These are phyloP conservation scores for Phytophthora parvispora DNA, from an alignment of 352 stramenopile species.

Conservation along the genomic window DNA sequence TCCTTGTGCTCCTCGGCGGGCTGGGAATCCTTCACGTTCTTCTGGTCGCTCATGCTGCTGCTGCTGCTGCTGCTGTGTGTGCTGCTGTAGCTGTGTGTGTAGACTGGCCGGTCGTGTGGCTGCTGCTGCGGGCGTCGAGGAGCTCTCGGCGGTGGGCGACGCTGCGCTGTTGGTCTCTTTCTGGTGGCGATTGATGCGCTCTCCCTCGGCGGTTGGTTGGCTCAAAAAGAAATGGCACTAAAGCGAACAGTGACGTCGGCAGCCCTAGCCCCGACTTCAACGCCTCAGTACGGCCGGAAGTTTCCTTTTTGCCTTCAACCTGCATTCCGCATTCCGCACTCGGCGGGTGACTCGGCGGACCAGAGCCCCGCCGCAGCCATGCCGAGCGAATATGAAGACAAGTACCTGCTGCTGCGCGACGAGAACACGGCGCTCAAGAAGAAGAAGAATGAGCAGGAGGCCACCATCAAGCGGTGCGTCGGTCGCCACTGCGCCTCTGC, in stretches of 20 bases:
- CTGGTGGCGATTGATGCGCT: constrained; percentile 31
- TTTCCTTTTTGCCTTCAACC: constrained; percentile 30
- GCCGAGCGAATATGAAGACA: constrained; percentile 83
- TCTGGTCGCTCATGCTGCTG: constrained; percentile 55
- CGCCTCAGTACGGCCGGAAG: constrained; percentile 14
- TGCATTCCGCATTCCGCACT: background rate
- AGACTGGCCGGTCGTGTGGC: constrained; percentile 2
- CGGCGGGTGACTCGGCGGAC: background rate
- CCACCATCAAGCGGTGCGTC: constrained; percentile 87
- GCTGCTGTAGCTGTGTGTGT: constrained; percentile 14
- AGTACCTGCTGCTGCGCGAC: constrained; percentile 86
- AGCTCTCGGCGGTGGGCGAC: constrained; percentile 21
- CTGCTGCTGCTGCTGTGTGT: constrained; percentile 3
- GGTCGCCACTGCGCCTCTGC: background rate
- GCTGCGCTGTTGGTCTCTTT: constrained; percentile 12
- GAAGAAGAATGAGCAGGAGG: constrained; percentile 94
- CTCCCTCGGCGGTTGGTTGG: constrained; percentile 42
- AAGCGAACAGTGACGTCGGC: constrained; percentile 13
- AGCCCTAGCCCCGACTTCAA: background rate
- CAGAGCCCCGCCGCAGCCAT: too few species aligned
- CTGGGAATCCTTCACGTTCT: constrained; percentile 41
- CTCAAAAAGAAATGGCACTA: constrained; percentile 35
- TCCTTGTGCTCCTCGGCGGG: constrained; percentile 42
- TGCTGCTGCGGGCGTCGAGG: constrained; percentile 21
- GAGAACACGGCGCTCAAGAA: constrained; percentile 90